Percentiles rank a stretch among this genome's conserved stretches.
Conservation (phyloP, 2,329 filamentous ascomycete species). For the Claviceps sp. region DNA sequence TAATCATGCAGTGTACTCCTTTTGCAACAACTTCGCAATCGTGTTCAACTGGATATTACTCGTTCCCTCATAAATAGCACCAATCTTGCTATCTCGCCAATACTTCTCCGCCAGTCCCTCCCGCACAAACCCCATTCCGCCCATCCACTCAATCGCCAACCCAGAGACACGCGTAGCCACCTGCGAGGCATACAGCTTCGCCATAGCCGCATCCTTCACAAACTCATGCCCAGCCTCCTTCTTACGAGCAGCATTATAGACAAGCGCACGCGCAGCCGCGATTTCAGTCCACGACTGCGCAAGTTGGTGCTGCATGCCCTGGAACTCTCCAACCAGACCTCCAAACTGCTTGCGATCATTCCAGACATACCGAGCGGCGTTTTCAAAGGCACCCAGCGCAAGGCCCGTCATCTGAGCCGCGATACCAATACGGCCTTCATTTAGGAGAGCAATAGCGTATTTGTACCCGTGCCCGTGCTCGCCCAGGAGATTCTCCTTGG, state of each 20-base stretch:
- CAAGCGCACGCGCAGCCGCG: slow-evolving; percentile 73
- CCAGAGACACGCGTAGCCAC: slow-evolving; percentile 79
- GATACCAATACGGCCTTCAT: slow-evolving; percentile 95
- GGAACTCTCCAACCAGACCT: slow-evolving; percentile 85
- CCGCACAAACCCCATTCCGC: slow-evolving; percentile 95
- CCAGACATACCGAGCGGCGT: slow-evolving; percentile 87
- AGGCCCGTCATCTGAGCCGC: slow-evolving; percentile 98
- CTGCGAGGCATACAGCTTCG: slow-evolving; percentile 88
- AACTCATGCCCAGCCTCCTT: slow-evolving; percentile 97
- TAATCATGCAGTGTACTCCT: slow-evolving; percentile 38
- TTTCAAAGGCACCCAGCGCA: slow-evolving; percentile 87
- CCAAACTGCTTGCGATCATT: slow-evolving; percentile 98
- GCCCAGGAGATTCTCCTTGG: slow-evolving; percentile 77
- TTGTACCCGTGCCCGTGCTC: slow-evolving; percentile 91
- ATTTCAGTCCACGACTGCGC: slow-evolving; percentile 95
- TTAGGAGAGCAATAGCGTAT: slow-evolving; percentile 86
- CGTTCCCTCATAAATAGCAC: slow-evolving; percentile 90
- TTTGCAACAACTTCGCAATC: slow-evolving; percentile 49
- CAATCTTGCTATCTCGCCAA: slow-evolving; percentile 96
- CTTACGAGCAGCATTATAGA: slow-evolving; percentile 93
- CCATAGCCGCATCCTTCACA: slow-evolving; percentile 93
- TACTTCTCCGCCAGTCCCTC: slow-evolving; percentile 97
- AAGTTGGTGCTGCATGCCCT: slow-evolving; percentile 98
- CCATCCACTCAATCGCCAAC: slow-evolving; percentile 95
- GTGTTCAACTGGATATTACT: slow-evolving; percentile 62